Evolutionary conservation across 768 basidiomycete species (phyloP).

Genomic region (Termitomyces sp.): DNA sequence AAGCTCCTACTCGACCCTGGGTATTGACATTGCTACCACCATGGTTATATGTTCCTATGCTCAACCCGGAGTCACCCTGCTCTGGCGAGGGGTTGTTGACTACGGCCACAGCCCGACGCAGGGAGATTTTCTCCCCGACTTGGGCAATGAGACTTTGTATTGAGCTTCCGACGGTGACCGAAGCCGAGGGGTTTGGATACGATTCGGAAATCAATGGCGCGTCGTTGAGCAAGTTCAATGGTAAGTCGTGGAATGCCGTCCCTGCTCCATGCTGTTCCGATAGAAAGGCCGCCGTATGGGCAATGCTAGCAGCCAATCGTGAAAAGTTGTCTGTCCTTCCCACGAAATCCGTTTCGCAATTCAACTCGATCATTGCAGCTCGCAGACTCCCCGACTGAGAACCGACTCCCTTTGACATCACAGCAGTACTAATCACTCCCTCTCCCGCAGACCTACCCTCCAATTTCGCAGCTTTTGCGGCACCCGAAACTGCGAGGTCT

Average conservation of each 20-base stretch:
- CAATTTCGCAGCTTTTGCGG: slow-evolving; percentile 81
- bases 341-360: slow-evolving; percentile 98
- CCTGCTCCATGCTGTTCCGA: slow-evolving; percentile 34
- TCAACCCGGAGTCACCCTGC: slow-evolving; percentile 35
- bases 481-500: slow-evolving; percentile 68
- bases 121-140: slow-evolving; percentile 75
- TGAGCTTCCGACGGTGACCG: slow-evolving; percentile 53
- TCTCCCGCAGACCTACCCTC: slow-evolving; percentile 70
- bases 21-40: slow-evolving; percentile 43
- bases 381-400: slow-evolving; percentile 48
- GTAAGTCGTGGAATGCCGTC: slow-evolving; percentile 43
- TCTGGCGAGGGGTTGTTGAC: slow-evolving; percentile 37
- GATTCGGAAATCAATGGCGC: slow-evolving; percentile 62
- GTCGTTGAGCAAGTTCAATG: slow-evolving; percentile 47
- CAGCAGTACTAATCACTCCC: slow-evolving; percentile 75
- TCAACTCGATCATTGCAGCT: slow-evolving; percentile 87
- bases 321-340: slow-evolving; percentile 82
- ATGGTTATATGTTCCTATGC: slow-evolving; percentile 59
- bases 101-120: slow-evolving; percentile 56
- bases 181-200: slow-evolving; percentile 29
- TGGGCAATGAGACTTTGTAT: slow-evolving; percentile 70
- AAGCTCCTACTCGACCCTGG: slow-evolving; percentile 58
- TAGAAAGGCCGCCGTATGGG: slow-evolving; percentile 79
- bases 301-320: slow-evolving; percentile 72
- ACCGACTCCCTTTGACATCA: slow-evolving; percentile 63